Evolutionary conservation across 1,139 yeast genomes (phyloP).

Genomic region (Candida dubliniensis): DNA sequence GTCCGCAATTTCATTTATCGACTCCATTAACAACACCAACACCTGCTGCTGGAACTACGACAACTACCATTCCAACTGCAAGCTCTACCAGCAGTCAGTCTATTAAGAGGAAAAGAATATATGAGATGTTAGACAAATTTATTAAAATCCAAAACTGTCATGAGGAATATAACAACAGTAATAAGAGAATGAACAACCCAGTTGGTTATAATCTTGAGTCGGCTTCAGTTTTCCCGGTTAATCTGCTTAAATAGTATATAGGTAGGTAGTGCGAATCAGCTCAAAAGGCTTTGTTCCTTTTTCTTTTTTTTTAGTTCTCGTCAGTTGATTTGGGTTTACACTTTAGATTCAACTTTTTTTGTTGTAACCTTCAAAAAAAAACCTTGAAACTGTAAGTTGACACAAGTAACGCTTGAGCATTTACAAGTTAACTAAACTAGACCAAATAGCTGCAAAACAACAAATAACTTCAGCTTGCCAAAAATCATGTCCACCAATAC

Average conservation of each 20-base stretch:
- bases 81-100: constrained; percentile 26
- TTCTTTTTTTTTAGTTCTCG: neutral
- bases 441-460: constrained; percentile 1
- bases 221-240: constrained; percentile 1
- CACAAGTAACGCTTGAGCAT: neutral
- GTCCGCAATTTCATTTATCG: constrained; percentile 8
- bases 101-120: constrained; percentile 42
- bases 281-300: neutral
- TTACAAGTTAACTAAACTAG: constrained; percentile 3
- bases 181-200: constrained; percentile 3
- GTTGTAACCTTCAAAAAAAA: constrained; percentile 3
- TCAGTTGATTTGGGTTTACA: neutral
- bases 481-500: neutral
- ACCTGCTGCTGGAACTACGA: constrained; percentile 15
- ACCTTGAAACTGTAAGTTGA: constrained; percentile 2
- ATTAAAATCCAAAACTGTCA: constrained; percentile 59
- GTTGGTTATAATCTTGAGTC: constrained; percentile 1
- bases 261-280: neutral
- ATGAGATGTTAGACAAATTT: constrained; percentile 63
- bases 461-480: neutral
- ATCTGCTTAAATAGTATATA: constrained; percentile 2
- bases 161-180: constrained; percentile 24
- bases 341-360: neutral
- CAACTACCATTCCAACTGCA: constrained; percentile 3
- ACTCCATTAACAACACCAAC: constrained; percentile 23